A percentile compares a stretch with the other conserved stretches of the same genome.
These are phyloP conservation scores for Blastobotrys elegans DNA, from an alignment of 1,139 yeast species.

Conservation along the genomic window DNA sequence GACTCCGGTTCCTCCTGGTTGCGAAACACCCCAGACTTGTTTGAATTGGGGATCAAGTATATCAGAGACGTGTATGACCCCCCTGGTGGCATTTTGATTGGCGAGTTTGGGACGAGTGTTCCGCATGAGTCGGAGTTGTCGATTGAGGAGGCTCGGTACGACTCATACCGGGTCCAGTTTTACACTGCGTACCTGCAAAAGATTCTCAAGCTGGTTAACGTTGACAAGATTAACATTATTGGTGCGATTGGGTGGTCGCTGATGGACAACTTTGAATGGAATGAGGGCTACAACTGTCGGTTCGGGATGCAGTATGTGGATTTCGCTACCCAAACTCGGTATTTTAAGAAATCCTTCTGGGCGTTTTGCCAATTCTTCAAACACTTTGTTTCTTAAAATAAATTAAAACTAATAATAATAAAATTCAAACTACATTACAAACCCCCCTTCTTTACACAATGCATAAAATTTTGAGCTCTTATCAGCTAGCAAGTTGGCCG, in stretches of 20 bases:
- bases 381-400: neutral
- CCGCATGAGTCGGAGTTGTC: constrained; percentile 30
- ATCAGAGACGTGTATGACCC: constrained; percentile 17
- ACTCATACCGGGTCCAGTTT: constrained; percentile 33
- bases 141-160: constrained; percentile 30
- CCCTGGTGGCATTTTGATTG: constrained; percentile 18
- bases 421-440: neutral
- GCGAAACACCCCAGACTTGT: constrained; percentile 18
- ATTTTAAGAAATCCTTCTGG: constrained; percentile 35
- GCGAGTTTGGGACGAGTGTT: constrained; percentile 36
- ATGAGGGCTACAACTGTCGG: constrained; percentile 29
- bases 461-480: constrained; percentile 50
- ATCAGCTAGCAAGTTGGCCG: constrained; percentile 44
- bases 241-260: constrained; percentile 37
- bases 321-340: constrained; percentile 34
- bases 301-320: constrained; percentile 38
- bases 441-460: constrained; percentile 60
- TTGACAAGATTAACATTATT: constrained; percentile 30
- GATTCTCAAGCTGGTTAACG: constrained; percentile 26
- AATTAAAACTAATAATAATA: neutral
- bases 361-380: constrained; percentile 13
- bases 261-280: constrained; percentile 37
- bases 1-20: constrained; percentile 27
- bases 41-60: constrained; percentile 17
- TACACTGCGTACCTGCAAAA: constrained; percentile 32